phyloP scores from a whole-genome alignment of 352 stramenopile species.

The Phytophthora aleatoria region DNA sequence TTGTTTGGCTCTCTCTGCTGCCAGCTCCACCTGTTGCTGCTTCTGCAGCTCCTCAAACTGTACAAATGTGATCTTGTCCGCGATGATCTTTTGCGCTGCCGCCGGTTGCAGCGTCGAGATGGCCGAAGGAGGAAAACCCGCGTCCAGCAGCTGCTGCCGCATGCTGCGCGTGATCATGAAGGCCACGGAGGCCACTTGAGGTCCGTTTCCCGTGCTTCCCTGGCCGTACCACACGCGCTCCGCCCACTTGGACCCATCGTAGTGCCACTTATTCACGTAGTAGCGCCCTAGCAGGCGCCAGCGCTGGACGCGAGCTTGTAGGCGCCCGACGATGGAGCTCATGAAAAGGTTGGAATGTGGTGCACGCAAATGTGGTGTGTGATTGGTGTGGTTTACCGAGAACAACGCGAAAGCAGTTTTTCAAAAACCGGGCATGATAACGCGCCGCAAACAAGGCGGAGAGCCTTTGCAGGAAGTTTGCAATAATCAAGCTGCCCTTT shows the following conservation, averaged over 20 bases:
- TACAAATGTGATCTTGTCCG: conserved; percentile 60
- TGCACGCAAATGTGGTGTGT: conserved; percentile 3
- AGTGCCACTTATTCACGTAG: conserved; percentile 88
- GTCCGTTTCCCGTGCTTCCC: conserved; percentile 40
- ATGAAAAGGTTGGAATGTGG: not conserved
- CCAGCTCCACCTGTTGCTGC: conserved; percentile 34
- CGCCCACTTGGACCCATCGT: conserved; percentile 75
- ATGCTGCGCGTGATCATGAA: conserved; percentile 88
- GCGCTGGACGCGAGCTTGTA: conserved; percentile 52
- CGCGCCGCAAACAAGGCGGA: not conserved
- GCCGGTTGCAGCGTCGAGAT: conserved; percentile 70
- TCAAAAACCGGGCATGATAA: not conserved
- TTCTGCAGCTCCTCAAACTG: conserved; percentile 53
- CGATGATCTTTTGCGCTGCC: conserved; percentile 59
- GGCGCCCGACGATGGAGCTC: conserved; percentile 44
- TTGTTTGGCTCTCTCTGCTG: conserved; percentile 29
- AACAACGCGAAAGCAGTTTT: conserved; percentile 24
- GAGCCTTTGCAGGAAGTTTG: not conserved
- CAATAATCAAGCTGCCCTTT: not conserved
- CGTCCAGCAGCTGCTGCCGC: conserved; percentile 60
- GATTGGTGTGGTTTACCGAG: not conserved
- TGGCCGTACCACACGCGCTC: conserved; percentile 76
- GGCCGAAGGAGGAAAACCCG: conserved; percentile 59
- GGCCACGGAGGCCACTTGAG: conserved; percentile 68
- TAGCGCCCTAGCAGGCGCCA: conserved; percentile 75